These are phyloP conservation scores for Penicillium waksmanii DNA, from an alignment of 495 filamentous ascomycete genomes.

Conservation along the genomic window DNA sequence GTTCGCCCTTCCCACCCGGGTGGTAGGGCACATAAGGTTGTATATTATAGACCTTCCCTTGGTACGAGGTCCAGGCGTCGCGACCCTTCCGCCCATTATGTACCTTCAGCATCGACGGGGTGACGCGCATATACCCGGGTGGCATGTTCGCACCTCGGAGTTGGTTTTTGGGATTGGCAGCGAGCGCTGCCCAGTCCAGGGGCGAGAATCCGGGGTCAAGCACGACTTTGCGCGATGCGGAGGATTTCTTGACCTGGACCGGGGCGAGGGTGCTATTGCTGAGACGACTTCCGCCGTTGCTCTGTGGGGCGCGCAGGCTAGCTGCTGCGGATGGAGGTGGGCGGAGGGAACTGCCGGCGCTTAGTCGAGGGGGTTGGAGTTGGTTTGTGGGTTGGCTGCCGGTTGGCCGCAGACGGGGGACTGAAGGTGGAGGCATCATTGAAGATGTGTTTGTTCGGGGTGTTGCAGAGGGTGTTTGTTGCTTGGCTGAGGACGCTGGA, in stretches of 20 bases:
- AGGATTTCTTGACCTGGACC: slow-evolving; percentile 40
- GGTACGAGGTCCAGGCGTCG: slow-evolving; percentile 86
- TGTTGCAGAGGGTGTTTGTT: slow-evolving; percentile 19
- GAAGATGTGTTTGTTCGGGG: slow-evolving; percentile 27
- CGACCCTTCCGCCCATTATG: slow-evolving; percentile 79
- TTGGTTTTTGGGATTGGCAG: slow-evolving; percentile 63
- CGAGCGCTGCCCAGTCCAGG: slow-evolving; percentile 89
- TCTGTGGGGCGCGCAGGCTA: slow-evolving; percentile 35
- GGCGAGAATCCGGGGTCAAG: slow-evolving; percentile 88
- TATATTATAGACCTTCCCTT: slow-evolving; percentile 91
- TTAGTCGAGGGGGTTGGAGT: slow-evolving; percentile 23
- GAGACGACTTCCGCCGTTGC: slow-evolving; percentile 28
- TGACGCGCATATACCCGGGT: slow-evolving; percentile 62
- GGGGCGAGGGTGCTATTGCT: slow-evolving; percentile 43
- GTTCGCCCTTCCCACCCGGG: slow-evolving; percentile 85
- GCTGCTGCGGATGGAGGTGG: slow-evolving; percentile 43
- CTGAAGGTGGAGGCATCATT: slow-evolving; percentile 44
- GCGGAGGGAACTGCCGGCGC: slow-evolving; percentile 22
- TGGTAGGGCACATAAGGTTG: slow-evolving; percentile 88
- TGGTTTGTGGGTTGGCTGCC: slow-evolving; percentile 19
- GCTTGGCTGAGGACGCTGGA: slow-evolving; percentile 15
- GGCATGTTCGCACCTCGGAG: slow-evolving; percentile 64
- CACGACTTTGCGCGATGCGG: slow-evolving; percentile 61
- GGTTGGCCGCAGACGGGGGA: slow-evolving; percentile 34
- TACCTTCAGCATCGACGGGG: slow-evolving; percentile 73